A percentile compares a stretch with the other conserved stretches of the same genome.
phyloP scores from a whole-genome alignment of 2,329 filamentous ascomycete genomes.

The Colletotrichum phormii region DNA sequence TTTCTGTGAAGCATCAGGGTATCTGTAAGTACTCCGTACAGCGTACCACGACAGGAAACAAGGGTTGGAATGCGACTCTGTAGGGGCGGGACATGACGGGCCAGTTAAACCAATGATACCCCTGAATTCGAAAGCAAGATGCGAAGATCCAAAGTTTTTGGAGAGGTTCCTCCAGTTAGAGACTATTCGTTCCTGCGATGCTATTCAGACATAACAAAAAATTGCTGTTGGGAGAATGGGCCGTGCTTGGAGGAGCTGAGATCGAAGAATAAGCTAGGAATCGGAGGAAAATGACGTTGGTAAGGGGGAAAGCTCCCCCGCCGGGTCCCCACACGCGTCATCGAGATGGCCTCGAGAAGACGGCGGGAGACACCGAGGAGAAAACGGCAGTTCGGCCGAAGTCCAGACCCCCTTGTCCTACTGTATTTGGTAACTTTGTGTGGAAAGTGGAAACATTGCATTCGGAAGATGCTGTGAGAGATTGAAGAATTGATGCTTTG shows the following conservation, averaged over 20 bases:
- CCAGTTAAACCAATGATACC: constrained; percentile 37
- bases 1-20: background rate
- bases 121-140: background rate
- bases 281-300: constrained; percentile 34
- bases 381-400: constrained; percentile 31
- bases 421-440: background rate
- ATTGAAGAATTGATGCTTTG: background rate
- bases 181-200: constrained; percentile 20
- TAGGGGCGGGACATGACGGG: constrained; percentile 16
- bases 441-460: background rate
- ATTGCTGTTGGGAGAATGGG: constrained; percentile 16
- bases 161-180: constrained; percentile 21
- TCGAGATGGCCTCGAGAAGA: constrained; percentile 31
- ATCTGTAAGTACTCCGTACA: background rate
- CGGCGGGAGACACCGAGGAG: constrained; percentile 16
- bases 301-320: constrained; percentile 12
- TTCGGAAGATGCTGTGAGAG: background rate
- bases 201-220: constrained; percentile 29
- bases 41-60: constrained; percentile 6
- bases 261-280: constrained; percentile 33
- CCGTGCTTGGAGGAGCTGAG: constrained; percentile 21
- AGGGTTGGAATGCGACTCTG: constrained; percentile 26
- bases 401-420: constrained; percentile 20
- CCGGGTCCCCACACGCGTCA: constrained; percentile 27
- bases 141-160: constrained; percentile 20